Evolutionary conservation across 2,329 filamentous ascomycete species (phyloP).

Genomic region (Aspergillus transmontanensis): DNA sequence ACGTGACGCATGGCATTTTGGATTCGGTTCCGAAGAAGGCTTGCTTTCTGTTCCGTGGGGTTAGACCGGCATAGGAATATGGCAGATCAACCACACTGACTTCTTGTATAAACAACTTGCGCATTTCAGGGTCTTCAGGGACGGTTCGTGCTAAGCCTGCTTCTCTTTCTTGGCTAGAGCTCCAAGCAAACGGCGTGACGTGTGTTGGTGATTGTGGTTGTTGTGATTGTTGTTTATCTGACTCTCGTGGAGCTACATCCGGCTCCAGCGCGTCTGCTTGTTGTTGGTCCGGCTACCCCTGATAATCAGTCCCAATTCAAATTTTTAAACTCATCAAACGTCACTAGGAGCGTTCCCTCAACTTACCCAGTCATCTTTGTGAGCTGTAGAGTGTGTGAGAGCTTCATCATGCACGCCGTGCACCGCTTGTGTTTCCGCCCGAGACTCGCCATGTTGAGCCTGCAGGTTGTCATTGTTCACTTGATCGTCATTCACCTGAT

Average conservation of each 20-base stretch:
- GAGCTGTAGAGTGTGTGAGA: conserved; percentile 18
- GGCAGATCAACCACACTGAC: conserved; percentile 26
- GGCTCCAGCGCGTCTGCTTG: conserved; percentile 24
- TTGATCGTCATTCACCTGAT: conserved; percentile 39
- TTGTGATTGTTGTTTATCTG: conserved; percentile 20
- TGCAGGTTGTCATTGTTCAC: not conserved
- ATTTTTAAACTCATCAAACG: not conserved
- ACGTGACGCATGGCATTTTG: conserved; percentile 45
- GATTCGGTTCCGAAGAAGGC: conserved; percentile 39
- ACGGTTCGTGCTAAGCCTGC: conserved; percentile 23
- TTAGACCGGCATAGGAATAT: not conserved
- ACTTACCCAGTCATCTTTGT: conserved; percentile 23
- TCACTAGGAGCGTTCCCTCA: not conserved
- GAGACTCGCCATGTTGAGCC: conserved; percentile 6
- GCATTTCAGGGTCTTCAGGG: conserved; percentile 38
- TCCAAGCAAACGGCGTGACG: conserved; percentile 6
- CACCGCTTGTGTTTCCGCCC: not conserved
- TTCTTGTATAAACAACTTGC: conserved; percentile 45
- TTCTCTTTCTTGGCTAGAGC: not conserved
- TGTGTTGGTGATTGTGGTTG: conserved; percentile 18
- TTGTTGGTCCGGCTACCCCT: conserved; percentile 14
- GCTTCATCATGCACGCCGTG: conserved; percentile 12
- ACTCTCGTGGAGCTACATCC: conserved; percentile 12
- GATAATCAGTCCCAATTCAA: conserved; percentile 5
- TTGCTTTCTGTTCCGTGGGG: conserved; percentile 39